A percentile compares a stretch with the other conserved stretches of the same genome.
Evolutionary conservation across 805 yeast genomes (phyloP).

Genomic region (Wickerhamiella sorbophila): DNA sequence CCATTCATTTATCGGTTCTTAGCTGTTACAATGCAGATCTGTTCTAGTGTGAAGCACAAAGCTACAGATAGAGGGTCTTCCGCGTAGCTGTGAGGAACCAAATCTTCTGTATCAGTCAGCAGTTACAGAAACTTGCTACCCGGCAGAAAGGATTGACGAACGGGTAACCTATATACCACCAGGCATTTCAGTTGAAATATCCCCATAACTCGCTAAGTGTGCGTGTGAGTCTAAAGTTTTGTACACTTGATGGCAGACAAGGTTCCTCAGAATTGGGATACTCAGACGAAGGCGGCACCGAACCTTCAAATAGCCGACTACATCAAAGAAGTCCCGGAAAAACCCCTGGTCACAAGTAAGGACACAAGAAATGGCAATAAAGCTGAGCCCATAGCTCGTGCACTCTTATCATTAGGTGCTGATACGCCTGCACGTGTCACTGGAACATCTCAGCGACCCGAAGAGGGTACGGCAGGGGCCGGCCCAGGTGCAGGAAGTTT

Average conservation of each 20-base stretch:
- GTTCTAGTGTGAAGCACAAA: no score
- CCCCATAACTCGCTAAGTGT: no score
- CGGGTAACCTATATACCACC: background rate
- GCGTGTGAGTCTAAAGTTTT: no score
- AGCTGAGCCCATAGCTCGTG: slow-evolving; percentile 6
- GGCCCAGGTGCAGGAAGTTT: slow-evolving; percentile 3
- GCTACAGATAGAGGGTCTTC: no score
- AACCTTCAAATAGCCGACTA: background rate
- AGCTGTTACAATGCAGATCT: no score
- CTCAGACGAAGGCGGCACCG: background rate
- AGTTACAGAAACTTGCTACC: background rate
- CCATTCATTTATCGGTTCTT: background rate
- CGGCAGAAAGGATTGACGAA: background rate
- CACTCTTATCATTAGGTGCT: slow-evolving; percentile 4
- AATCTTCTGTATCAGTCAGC: background rate
- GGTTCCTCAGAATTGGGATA: background rate
- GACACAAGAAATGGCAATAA: background rate
- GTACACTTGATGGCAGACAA: background rate
- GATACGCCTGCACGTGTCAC: background rate
- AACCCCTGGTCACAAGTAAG: background rate
- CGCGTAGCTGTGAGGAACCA: background rate
- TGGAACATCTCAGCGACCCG: background rate
- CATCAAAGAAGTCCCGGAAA: background rate
- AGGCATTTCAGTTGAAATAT: no score
- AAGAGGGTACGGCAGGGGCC: slow-evolving; percentile 2